Percentiles rank a stretch among this genome's conserved stretches.
Conservation (phyloP, 2,329 filamentous ascomycete genomes). For the Cladosporium sp. region DNA sequence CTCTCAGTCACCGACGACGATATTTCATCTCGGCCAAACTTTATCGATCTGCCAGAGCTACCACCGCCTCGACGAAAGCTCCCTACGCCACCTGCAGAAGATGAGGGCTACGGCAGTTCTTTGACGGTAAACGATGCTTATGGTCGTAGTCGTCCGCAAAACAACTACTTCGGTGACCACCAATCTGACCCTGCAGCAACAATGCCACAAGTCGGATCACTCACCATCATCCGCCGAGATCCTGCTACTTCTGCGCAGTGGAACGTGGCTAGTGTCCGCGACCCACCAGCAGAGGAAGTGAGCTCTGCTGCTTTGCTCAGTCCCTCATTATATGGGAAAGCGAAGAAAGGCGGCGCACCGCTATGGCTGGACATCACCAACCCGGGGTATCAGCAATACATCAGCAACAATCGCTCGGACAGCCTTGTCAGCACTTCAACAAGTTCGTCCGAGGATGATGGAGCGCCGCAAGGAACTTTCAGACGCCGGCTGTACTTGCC, state of each 20-base stretch:
- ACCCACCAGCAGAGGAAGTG: slow-evolving; percentile 46
- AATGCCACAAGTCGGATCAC: slow-evolving; percentile 23
- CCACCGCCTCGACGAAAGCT: slow-evolving; percentile 23
- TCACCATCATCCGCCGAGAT: slow-evolving; percentile 55
- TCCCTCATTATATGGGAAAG: slow-evolving; percentile 30
- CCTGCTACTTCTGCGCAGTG: slow-evolving; percentile 51
- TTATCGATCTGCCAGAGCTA: slow-evolving; percentile 25
- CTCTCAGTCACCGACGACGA: neutral
- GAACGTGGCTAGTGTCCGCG: slow-evolving; percentile 52
- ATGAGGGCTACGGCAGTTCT: slow-evolving; percentile 23
- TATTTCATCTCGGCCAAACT: slow-evolving; percentile 1
- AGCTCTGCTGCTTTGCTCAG: slow-evolving; percentile 44
- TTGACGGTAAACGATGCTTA: slow-evolving; percentile 28
- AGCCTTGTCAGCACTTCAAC: slow-evolving; percentile 32
- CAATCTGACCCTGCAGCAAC: slow-evolving; percentile 20
- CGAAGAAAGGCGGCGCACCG: slow-evolving; percentile 43
- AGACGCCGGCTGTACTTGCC: slow-evolving; percentile 51
- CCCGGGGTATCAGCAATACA: slow-evolving; percentile 61
- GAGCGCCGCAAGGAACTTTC: slow-evolving; percentile 40
- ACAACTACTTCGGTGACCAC: slow-evolving; percentile 19
- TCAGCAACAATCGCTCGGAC: slow-evolving; percentile 34
- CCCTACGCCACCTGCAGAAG: slow-evolving; percentile 30
- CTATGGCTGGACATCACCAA: slow-evolving; percentile 58
- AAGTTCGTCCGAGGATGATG: slow-evolving; percentile 27
- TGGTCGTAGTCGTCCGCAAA: slow-evolving; percentile 25